phyloP scores from a whole-genome alignment of 176 grass and related monocot species.

The Guadua angustifolia region DNA sequence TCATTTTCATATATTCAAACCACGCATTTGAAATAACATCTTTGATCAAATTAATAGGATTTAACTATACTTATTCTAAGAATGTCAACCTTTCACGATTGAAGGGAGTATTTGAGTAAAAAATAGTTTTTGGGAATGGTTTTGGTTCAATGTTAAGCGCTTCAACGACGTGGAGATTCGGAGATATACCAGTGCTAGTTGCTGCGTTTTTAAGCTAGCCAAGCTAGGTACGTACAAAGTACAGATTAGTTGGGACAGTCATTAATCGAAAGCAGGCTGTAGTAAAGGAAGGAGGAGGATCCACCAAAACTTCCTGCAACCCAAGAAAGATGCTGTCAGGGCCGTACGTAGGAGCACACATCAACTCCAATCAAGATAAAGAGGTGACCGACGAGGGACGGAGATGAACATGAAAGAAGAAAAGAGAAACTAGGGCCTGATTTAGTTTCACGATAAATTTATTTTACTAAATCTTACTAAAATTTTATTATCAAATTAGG shows the following conservation, averaged over 20 bases:
- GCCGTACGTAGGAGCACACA: constrained; percentile 29
- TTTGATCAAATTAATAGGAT: no score
- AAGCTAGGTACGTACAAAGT: neutral
- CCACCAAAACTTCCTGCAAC: constrained; percentile 40
- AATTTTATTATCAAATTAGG: no score
- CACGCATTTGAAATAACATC: no score
- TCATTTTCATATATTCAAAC: no score
- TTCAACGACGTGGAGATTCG: neutral
- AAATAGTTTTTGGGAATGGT: neutral
- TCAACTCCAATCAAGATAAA: constrained; percentile 17
- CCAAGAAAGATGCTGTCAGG: constrained; percentile 58
- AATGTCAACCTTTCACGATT: no score
- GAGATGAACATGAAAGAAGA: constrained; percentile 27
- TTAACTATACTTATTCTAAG: no score
- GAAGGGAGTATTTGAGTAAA: no score
- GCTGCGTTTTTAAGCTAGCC: neutral
- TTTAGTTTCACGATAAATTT: no score
- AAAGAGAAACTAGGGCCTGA: neutral
- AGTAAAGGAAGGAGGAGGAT: neutral
- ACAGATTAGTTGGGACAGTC: neutral
- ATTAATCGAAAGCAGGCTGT: neutral
- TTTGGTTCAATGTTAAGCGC: neutral
- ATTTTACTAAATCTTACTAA: no score
- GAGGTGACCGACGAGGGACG: constrained; percentile 20
- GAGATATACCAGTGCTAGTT: neutral